Conservation (phyloP, 306 rosid species). For the Gynostemma pentaphyllum region DNA sequence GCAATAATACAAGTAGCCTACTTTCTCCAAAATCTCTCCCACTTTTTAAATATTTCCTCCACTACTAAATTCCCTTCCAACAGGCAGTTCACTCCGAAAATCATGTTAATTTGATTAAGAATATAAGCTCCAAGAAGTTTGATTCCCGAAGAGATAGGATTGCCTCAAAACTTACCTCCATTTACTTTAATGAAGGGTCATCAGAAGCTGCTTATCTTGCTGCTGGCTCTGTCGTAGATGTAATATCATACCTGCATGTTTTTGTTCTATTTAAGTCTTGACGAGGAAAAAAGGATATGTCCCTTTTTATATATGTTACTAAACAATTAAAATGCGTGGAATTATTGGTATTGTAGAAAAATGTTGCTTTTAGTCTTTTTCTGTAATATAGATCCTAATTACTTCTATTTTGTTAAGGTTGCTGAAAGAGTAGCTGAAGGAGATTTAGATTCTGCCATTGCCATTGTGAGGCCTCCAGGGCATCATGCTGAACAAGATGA, state of each 20-base stretch:
- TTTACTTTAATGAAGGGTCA: constrained; percentile 76
- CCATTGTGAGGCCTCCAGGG: constrained; percentile 95
- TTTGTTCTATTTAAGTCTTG: neutral
- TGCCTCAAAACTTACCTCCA: constrained; percentile 41
- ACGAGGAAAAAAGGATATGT: neutral
- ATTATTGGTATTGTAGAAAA: neutral
- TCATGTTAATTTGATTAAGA: constrained; percentile 54
- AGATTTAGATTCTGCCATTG: constrained; percentile 66
- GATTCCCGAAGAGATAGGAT: constrained; percentile 31
- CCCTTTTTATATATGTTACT: neutral
- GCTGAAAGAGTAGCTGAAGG: constrained; percentile 66
- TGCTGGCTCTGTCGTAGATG: constrained; percentile 75
- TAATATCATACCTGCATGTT: constrained; percentile 13
- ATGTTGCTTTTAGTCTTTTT: neutral
- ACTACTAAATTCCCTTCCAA: too few species aligned
- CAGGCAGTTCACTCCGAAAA: constrained; percentile 51
- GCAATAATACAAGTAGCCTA: too few species aligned
- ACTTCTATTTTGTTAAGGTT: constrained; percentile 30
- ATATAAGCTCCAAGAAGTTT: constrained; percentile 47
- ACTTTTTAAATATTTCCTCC: too few species aligned
- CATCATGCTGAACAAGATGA: constrained; percentile 81
- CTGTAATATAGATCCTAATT: neutral
- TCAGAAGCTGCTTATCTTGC: constrained; percentile 88
- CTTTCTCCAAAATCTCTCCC: too few species aligned
- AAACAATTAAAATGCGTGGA: neutral